Conservation (phyloP, 805 yeast species). For the Candida nemodendra region DNA sequence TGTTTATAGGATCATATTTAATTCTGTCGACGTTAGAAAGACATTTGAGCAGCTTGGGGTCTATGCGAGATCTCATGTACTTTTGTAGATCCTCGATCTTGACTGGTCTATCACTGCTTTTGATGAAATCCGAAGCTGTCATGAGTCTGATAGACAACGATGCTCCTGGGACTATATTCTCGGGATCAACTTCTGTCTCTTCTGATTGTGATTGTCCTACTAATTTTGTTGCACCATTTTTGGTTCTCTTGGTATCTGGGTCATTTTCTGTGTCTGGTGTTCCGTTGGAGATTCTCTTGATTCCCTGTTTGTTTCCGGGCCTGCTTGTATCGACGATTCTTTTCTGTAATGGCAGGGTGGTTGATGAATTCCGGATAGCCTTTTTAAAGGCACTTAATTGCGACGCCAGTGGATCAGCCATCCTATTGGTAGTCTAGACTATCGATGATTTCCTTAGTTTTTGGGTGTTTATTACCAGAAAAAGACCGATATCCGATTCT, state of each 20-base stretch:
- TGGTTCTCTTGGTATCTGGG: slow-evolving; percentile 17
- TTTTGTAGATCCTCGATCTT: slow-evolving; percentile 61
- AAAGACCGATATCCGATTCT: too few relatives aligned
- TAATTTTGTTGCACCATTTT: background rate
- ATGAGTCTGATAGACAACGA: slow-evolving; percentile 79
- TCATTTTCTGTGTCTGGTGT: slow-evolving; percentile 12
- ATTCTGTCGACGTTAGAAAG: slow-evolving; percentile 77
- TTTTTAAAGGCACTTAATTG: slow-evolving; percentile 64
- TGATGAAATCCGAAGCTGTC: slow-evolving; percentile 88
- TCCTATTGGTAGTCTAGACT: too few relatives aligned
- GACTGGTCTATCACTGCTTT: slow-evolving; percentile 67
- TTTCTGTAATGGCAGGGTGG: slow-evolving; percentile 44
- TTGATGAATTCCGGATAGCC: slow-evolving; percentile 53
- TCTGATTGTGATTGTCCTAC: background rate
- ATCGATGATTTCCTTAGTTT: too few relatives aligned
- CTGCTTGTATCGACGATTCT: slow-evolving; percentile 24
- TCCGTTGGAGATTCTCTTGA: slow-evolving; percentile 12
- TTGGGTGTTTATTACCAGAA: too few relatives aligned
- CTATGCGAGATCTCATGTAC: slow-evolving; percentile 62
- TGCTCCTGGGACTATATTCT: slow-evolving; percentile 15
- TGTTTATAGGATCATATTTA: slow-evolving; percentile 56
- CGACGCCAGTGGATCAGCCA: slow-evolving; percentile 34
- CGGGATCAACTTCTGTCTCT: slow-evolving; percentile 7
- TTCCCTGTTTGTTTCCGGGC: slow-evolving; percentile 3
- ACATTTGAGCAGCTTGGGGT: slow-evolving; percentile 63